A percentile compares a stretch with the other conserved stretches of the same genome.
phyloP scores from a whole-genome alignment of 345 rosid species.

The Citrus reticulata region DNA sequence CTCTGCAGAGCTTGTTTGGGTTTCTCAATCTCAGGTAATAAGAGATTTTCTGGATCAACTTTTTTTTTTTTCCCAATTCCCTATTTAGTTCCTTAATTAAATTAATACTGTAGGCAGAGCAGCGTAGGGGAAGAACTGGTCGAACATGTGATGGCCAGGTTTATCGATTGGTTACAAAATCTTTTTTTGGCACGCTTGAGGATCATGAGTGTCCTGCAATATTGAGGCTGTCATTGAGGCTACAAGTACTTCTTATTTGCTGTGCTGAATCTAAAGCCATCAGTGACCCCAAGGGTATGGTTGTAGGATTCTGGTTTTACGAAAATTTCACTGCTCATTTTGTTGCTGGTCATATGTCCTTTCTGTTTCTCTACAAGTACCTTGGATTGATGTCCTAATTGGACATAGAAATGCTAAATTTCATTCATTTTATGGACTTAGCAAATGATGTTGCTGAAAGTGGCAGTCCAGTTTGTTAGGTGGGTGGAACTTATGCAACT shows the following conservation, averaged over 20 bases:
- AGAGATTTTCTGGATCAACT: neutral
- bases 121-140: conserved; percentile 94
- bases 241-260: conserved; percentile 76
- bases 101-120: conserved; percentile 70
- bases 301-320: conserved; percentile 9
- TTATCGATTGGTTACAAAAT: conserved; percentile 78
- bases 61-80: conserved; percentile 3
- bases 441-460: neutral
- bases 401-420: neutral
- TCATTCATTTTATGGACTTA: neutral
- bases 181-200: conserved; percentile 65
- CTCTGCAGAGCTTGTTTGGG: conserved; percentile 76
- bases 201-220: conserved; percentile 73
- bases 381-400: neutral
- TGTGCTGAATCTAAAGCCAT: conserved; percentile 82
- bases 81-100: conserved; percentile 8
- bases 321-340: neutral
- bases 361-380: neutral
- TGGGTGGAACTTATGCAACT: neutral
- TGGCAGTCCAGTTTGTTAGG: neutral
- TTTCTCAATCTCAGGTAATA: conserved; percentile 89
- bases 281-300: conserved; percentile 80
- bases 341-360: neutral
- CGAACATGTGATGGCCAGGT: conserved; percentile 94
- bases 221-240: conserved; percentile 72